These are phyloP conservation scores for Mycena sanguinolenta DNA, from an alignment of 768 basidiomycete species.

Conservation along the genomic window DNA sequence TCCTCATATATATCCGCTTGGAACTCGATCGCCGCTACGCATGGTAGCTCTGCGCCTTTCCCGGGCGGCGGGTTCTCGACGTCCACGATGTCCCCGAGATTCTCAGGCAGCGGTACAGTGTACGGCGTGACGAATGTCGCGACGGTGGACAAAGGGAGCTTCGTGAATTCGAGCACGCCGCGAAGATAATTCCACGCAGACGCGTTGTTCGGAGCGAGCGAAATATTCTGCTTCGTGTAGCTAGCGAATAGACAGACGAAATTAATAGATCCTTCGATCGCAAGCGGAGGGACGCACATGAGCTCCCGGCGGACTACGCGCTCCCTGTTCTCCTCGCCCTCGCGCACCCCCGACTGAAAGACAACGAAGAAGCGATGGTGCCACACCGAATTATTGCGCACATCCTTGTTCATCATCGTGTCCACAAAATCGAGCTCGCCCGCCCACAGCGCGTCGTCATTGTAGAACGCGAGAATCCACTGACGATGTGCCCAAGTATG, in stretches of 20 bases:
- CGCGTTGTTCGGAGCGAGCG: constrained; percentile 90
- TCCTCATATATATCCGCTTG: constrained; percentile 82
- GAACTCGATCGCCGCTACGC: constrained; percentile 86
- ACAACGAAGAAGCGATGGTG: constrained; percentile 94
- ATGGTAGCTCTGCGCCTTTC: constrained; percentile 78
- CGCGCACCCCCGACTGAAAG: constrained; percentile 73
- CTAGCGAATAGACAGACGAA: constrained; percentile 58
- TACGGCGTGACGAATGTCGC: constrained; percentile 77
- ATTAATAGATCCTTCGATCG: neutral
- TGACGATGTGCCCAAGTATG: constrained; percentile 99
- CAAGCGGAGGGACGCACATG: constrained; percentile 66
- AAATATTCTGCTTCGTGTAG: constrained; percentile 86
- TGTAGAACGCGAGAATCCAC: constrained; percentile 91
- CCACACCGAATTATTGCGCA: constrained; percentile 98
- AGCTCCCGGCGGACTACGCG: constrained; percentile 78
- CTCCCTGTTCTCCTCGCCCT: constrained; percentile 73
- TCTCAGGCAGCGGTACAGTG: constrained; percentile 53
- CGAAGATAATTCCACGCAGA: constrained; percentile 98
- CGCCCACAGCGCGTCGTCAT: constrained; percentile 77
- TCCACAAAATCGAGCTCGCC: constrained; percentile 85
- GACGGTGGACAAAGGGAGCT: constrained; percentile 68
- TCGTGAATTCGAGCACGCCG: constrained; percentile 77
- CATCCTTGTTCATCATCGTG: constrained; percentile 75
- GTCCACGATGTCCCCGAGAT: constrained; percentile 65
- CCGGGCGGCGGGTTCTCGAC: constrained; percentile 82